A percentile compares a stretch with the other conserved stretches of the same genome.
These are phyloP conservation scores for Sugiyamaella neomexicana DNA, from an alignment of 1,139 yeast genomes.

Conservation along the genomic window DNA sequence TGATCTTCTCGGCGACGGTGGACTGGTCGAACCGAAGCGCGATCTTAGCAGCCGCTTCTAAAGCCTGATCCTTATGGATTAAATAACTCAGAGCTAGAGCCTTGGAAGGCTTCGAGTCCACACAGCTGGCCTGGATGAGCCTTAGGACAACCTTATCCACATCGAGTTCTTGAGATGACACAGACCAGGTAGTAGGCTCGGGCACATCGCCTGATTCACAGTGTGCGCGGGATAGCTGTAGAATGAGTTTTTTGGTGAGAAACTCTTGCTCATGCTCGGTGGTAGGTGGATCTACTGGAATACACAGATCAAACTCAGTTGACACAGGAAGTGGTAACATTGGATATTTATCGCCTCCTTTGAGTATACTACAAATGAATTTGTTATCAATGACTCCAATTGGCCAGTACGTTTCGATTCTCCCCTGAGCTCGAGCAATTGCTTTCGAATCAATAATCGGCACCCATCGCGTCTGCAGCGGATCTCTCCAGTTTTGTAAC, in stretches of 20 bases:
- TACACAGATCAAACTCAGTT: slow-evolving; percentile 65
- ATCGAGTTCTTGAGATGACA: slow-evolving; percentile 39
- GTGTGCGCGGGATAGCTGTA: slow-evolving; percentile 32
- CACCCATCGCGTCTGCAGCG: slow-evolving; percentile 79
- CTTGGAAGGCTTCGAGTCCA: slow-evolving; percentile 60
- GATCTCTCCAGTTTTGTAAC: slow-evolving; percentile 70
- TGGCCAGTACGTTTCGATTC: slow-evolving; percentile 72
- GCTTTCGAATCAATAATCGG: slow-evolving; percentile 67
- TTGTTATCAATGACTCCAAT: slow-evolving; percentile 71
- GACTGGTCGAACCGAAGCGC: slow-evolving; percentile 75
- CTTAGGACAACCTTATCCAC: slow-evolving; percentile 72
- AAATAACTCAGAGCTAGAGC: slow-evolving; percentile 71
- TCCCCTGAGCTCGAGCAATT: slow-evolving; percentile 52
- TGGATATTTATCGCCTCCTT: slow-evolving; percentile 55
- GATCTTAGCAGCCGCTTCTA: slow-evolving; percentile 80
- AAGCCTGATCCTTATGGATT: slow-evolving; percentile 72
- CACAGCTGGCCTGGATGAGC: slow-evolving; percentile 75
- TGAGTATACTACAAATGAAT: slow-evolving; percentile 70
- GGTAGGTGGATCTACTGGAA: slow-evolving; percentile 49
- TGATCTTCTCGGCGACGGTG: slow-evolving; percentile 65
- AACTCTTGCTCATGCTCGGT: slow-evolving; percentile 26
- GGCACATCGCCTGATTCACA: slow-evolving; percentile 35
- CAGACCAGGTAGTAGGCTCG: slow-evolving; percentile 35
- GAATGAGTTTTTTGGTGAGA: slow-evolving; percentile 30
- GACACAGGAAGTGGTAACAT: slow-evolving; percentile 80